Conservation (phyloP, 163 green algal genomes). For the Scenedesmus sp. region DNA sequence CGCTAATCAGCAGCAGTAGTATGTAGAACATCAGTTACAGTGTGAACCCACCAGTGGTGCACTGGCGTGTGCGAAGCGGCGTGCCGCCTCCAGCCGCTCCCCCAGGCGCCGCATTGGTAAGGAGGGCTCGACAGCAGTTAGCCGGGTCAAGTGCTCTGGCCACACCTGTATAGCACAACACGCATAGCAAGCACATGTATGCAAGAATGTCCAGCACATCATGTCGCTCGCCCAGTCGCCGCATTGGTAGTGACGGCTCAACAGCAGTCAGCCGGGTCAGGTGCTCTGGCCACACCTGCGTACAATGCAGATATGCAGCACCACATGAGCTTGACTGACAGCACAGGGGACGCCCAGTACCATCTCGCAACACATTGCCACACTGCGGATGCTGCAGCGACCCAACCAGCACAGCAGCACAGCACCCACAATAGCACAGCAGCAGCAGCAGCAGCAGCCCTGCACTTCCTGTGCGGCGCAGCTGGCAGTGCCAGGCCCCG, state of each 20-base stretch:
- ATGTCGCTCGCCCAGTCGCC: conserved; percentile 54
- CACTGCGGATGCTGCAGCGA: too few relatives aligned
- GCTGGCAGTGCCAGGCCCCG: conserved; percentile 61
- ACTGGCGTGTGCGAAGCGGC: not conserved
- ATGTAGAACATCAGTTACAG: not conserved
- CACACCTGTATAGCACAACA: conserved; percentile 52
- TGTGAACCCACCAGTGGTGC: not conserved
- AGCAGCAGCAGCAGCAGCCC: not conserved
- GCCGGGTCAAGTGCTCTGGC: conserved; percentile 21
- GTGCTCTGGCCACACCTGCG: conserved; percentile 56
- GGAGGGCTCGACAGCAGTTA: conserved; percentile 76
- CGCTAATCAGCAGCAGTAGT: too few relatives aligned
- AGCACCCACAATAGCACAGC: too few relatives aligned
- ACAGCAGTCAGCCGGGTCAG: conserved; percentile 64
- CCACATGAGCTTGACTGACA: too few relatives aligned
- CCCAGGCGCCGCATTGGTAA: conserved; percentile 70
- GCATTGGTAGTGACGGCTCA: conserved; percentile 55
- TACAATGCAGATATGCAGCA: too few relatives aligned
- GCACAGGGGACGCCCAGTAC: too few relatives aligned
- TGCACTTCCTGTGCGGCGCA: conserved; percentile 66
- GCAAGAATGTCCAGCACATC: not conserved
- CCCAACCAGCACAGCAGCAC: too few relatives aligned
- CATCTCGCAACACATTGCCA: too few relatives aligned
- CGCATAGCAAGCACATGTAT: not conserved
- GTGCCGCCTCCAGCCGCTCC: conserved; percentile 33